A percentile compares a stretch with the other conserved stretches of the same genome.
These are phyloP conservation scores for Funneliformis mosseae DNA, from an alignment of 192 early-diverging fungal species.

Conservation along the genomic window DNA sequence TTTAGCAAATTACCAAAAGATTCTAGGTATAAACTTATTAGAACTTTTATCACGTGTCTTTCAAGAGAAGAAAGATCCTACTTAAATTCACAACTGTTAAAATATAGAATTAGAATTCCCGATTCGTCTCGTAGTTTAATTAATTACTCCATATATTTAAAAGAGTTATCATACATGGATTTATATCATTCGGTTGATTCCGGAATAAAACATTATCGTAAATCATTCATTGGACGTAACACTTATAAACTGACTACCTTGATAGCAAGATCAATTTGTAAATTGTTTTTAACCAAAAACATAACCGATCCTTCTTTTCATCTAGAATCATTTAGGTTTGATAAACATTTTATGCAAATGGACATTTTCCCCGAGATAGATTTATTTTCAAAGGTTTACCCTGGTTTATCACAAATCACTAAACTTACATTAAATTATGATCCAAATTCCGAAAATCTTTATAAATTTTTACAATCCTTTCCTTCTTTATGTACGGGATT, in stretches of 20 bases:
- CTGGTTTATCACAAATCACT: neutral
- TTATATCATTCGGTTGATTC: neutral
- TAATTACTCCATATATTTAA: slow-evolving; percentile 6
- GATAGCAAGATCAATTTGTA: neutral
- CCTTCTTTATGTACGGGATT: neutral
- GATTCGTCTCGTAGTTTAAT: neutral
- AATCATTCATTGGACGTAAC: neutral
- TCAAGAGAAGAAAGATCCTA: neutral
- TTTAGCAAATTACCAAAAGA: neutral
- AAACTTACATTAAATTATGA: neutral
- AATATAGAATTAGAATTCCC: neutral
- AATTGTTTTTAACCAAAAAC: neutral
- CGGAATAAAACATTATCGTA: neutral
- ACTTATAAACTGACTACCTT: neutral
- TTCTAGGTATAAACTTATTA: neutral
- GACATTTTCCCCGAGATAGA: neutral
- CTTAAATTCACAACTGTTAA: neutral
- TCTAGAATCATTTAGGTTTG: neutral
- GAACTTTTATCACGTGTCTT: neutral
- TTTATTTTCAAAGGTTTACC: neutral
- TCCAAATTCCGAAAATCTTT: neutral
- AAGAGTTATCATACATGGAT: neutral
- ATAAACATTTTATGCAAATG: neutral
- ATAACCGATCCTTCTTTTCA: neutral
- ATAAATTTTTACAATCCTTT: neutral